A percentile compares a stretch with the other conserved stretches of the same genome.
Conservation (phyloP, 129 eudicot genomes). For the Calendula officinalis region DNA sequence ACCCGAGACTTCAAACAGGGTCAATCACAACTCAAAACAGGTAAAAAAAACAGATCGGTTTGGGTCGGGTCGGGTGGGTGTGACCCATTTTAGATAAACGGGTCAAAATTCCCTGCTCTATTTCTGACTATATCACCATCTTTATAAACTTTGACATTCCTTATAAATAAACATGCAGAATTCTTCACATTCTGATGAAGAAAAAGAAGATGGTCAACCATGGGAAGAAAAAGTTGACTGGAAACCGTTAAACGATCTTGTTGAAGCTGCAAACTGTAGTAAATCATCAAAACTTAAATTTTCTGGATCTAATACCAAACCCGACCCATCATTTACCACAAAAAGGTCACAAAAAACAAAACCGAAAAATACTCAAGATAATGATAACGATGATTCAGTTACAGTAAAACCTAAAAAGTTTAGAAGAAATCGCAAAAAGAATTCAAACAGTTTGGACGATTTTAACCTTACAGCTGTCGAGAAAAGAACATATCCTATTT, state of each 20-base stretch:
- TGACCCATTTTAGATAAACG: constrained; percentile 11
- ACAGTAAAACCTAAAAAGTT: constrained; percentile 55
- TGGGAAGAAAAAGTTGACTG: constrained; percentile 71
- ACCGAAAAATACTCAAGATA: constrained; percentile 49
- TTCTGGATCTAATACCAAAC: constrained; percentile 47
- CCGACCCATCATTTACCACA: constrained; percentile 39
- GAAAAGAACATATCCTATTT: constrained; percentile 53
- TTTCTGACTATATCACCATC: constrained; percentile 1
- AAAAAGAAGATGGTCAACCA: constrained; percentile 39
- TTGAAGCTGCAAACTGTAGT: constrained; percentile 78
- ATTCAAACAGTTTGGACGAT: constrained; percentile 43
- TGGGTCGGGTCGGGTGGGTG: background rate
- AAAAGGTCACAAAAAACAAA: constrained; percentile 42
- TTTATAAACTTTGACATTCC: background rate
- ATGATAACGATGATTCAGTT: constrained; percentile 32
- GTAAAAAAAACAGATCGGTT: constrained; percentile 32
- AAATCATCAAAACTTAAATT: constrained; percentile 56
- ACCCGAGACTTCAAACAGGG: constrained; percentile 59
- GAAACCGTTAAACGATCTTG: constrained; percentile 78
- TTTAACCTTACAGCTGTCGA: constrained; percentile 44
- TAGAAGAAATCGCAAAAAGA: constrained; percentile 53
- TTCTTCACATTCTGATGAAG: constrained; percentile 45
- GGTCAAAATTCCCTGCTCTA: background rate
- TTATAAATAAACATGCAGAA: constrained; percentile 40
- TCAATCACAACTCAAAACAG: constrained; percentile 63